Percentiles rank a stretch among this genome's conserved stretches.
Conservation (phyloP, 2,329 filamentous ascomycete genomes). For the Alternaria consortialis region DNA sequence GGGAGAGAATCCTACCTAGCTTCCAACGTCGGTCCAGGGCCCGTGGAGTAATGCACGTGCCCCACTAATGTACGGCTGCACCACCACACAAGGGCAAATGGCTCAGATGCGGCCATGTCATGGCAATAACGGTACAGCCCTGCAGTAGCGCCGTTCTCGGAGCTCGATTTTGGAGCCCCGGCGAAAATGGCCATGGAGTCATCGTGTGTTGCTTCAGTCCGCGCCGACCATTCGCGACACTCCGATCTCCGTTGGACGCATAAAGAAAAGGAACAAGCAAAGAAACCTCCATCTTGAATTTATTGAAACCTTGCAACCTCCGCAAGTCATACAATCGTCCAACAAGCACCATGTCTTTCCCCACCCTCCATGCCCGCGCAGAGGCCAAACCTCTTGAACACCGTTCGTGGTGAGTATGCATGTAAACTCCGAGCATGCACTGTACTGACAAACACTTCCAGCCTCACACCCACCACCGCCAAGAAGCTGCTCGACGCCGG, state of each 20-base stretch:
- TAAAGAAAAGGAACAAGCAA: neutral
- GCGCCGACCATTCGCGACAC: slow-evolving; percentile 16
- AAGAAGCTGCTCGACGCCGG: slow-evolving; percentile 54
- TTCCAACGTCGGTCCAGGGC: slow-evolving; percentile 1
- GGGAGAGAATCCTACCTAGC: slow-evolving; percentile 23
- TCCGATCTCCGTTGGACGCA: slow-evolving; percentile 28
- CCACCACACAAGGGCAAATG: slow-evolving; percentile 3
- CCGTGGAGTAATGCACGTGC: slow-evolving; percentile 34
- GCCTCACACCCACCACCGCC: slow-evolving; percentile 51
- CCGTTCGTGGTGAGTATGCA: slow-evolving; percentile 37
- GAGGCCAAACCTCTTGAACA: slow-evolving; percentile 54
- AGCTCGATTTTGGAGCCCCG: slow-evolving; percentile 23
- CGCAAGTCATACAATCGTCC: neutral
- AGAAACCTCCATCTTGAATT: no score
- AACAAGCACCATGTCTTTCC: slow-evolving; percentile 42
- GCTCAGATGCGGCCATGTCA: neutral
- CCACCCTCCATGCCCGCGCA: slow-evolving; percentile 53
- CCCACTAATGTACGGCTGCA: neutral
- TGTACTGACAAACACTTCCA: neutral
- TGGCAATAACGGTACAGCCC: slow-evolving; percentile 10
- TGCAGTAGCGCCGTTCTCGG: slow-evolving; percentile 39
- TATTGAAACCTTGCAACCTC: no score
- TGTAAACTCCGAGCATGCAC: neutral
- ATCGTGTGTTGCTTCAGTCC: slow-evolving; percentile 24
- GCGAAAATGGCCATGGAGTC: slow-evolving; percentile 40